These are phyloP conservation scores for Erythrophleum ivorense DNA, from an alignment of 331 rosid genomes.

Conservation along the genomic window DNA sequence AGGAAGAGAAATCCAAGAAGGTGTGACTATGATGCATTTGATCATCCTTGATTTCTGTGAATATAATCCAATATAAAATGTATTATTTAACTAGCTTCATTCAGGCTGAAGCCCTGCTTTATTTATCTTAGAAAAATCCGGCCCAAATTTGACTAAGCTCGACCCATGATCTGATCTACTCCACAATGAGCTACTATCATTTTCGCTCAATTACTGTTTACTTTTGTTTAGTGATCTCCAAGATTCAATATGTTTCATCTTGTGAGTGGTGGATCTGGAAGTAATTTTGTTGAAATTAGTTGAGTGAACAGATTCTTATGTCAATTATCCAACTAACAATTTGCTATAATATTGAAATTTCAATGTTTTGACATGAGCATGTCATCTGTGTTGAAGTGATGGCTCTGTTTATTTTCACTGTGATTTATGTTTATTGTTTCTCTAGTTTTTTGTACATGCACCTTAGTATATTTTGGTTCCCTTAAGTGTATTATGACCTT, in stretches of 20 bases:
- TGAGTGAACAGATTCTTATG: neutral
- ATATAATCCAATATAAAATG: neutral
- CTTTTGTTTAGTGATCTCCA: too few species aligned
- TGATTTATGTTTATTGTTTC: neutral
- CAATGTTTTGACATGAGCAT: neutral
- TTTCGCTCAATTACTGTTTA: neutral
- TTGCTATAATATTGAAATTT: neutral
- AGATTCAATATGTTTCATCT: neutral
- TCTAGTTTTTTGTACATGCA: neutral
- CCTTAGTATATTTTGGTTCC: neutral
- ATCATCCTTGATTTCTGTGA: neutral
- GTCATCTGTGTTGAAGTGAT: too few species aligned
- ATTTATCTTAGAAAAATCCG: too few species aligned
- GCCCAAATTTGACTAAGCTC: too few species aligned
- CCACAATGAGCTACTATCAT: neutral
- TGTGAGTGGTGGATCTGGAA: neutral
- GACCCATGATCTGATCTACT: too few species aligned
- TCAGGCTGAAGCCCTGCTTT: too few species aligned
- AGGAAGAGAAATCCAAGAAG: slow-evolving; percentile 67
- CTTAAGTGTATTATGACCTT: too few species aligned
- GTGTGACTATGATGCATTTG: neutral
- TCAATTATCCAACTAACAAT: neutral
- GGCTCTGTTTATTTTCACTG: too few species aligned
- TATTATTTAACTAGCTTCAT: neutral
- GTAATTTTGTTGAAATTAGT: neutral